Evolutionary conservation across 345 rosid genomes (phyloP), one percentile per base, ranked within the genome.

Genomic region (Moringa oleifera): DNA sequence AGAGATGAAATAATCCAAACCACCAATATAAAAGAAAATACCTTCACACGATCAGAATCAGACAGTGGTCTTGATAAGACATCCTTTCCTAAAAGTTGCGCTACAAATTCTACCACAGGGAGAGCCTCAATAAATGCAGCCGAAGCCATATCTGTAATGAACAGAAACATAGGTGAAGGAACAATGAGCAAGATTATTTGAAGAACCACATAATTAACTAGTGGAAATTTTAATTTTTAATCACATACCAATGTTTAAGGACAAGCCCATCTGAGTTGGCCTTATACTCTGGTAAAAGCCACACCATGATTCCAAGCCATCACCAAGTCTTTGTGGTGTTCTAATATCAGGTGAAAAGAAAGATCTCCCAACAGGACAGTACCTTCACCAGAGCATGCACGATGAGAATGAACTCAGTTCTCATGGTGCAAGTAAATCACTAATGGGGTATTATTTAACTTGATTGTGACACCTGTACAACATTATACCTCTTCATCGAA

Each of bases 91-190:
- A 95, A 80, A 76, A 95, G 97, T 72, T 90, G 96, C 47, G 85
- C 96, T 65, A 91, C 96, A 61, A 83, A 91, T 77, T 95, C 99
- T 23, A 89, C 77, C 41, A 95, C 97, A 0, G 99, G 99, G 50
- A 95, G 99, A 51, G 99, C 93, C 81, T 95, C 99, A 7, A 95
- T 95, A 51, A 91, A 95, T 7, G 99, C 96, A 73, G 97, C 95
- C 7, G 96, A 87, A 66, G 99, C 96, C 97, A 89, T 88, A 77
- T 95, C 99, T 95, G 47, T 41, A 41, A 41, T 2, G 17, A 41
- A 41, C 12, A 1, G 12, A 41, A 41, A 41, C 13, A 41, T 28
- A 41, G 17, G 10, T 55, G 17, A 41, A 41, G 13, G 47, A 16
- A 41, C 6, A 41, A 9, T 11, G 1, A 41, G 47, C 1, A 7